A percentile compares a stretch with the other conserved stretches of the same genome.
phyloP scores from a whole-genome alignment of 352 stramenopile species.

The Bremia lactucae region DNA sequence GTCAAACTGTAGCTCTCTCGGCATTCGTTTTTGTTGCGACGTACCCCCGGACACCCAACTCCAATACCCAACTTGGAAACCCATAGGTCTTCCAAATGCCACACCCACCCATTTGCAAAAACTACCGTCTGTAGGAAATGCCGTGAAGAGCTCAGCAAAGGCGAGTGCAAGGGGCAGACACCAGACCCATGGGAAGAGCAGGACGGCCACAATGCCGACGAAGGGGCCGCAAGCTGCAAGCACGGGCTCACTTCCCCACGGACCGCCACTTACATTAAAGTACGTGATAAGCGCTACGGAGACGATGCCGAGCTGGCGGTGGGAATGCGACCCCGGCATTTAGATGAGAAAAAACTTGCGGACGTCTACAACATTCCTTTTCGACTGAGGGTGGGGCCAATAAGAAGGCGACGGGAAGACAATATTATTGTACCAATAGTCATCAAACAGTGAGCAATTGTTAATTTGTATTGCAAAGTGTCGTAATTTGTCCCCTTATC shows the following conservation, averaged over 20 bases:
- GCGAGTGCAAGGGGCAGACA: slow-evolving; percentile 57
- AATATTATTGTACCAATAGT: no score
- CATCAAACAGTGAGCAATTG: no score
- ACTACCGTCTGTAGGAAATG: slow-evolving; percentile 69
- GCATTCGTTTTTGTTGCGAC: background rate
- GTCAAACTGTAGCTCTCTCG: background rate
- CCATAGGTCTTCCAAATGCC: slow-evolving; percentile 72
- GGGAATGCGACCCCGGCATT: slow-evolving; percentile 55
- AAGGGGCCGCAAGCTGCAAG: slow-evolving; percentile 51
- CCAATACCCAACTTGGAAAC: slow-evolving; percentile 80
- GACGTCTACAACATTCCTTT: slow-evolving; percentile 12
- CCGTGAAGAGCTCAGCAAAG: slow-evolving; percentile 70
- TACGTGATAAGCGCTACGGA: slow-evolving; percentile 71
- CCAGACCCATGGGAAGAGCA: slow-evolving; percentile 64
- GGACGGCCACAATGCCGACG: slow-evolving; percentile 47
- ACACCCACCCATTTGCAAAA: slow-evolving; percentile 77
- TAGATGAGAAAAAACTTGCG: background rate
- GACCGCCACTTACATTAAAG: slow-evolving; percentile 65
- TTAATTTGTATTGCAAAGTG: no score
- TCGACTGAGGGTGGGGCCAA: background rate
- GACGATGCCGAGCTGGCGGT: slow-evolving; percentile 50
- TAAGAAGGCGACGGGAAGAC: background rate
- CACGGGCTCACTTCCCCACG: slow-evolving; percentile 58
- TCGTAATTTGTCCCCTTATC: no score
- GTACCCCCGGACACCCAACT: slow-evolving; percentile 1